A percentile compares a stretch with the other conserved stretches of the same genome.
Conservation (phyloP, 805 yeast species). For the Spencermartinsiella europaea region DNA sequence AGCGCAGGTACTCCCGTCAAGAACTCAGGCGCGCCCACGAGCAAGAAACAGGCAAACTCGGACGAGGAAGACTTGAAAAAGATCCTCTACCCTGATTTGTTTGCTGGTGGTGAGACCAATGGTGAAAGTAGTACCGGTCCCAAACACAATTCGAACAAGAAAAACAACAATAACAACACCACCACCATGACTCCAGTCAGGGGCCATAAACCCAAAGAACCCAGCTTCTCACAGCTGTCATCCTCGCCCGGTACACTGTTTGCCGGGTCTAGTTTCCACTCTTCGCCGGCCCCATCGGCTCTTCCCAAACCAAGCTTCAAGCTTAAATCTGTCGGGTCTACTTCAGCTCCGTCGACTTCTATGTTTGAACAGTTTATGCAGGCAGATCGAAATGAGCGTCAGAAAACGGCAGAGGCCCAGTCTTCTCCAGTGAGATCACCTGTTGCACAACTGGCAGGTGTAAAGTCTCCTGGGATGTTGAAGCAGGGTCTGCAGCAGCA, state of each 20-base stretch:
- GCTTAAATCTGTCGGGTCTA: conserved; percentile 12
- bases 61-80: conserved; percentile 18
- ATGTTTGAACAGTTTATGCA: conserved; percentile 22
- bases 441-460: background rate
- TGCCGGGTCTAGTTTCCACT: conserved; percentile 28
- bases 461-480: background rate
- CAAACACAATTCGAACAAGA: background rate
- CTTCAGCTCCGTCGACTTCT: conserved; percentile 5
- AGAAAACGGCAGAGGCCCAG: conserved; percentile 6
- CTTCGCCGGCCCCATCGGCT: conserved; percentile 27
- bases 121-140: conserved; percentile 8
- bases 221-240: conserved; percentile 1
- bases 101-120: conserved; percentile 1
- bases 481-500: background rate
- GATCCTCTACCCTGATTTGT: conserved; percentile 24
- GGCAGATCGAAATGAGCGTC: conserved; percentile 20
- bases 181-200: conserved; percentile 2
- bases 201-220: conserved; percentile 2
- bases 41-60: background rate
- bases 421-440: background rate
- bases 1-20: background rate
- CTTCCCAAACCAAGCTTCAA: conserved; percentile 24
- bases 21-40: background rate
- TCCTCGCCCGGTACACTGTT: conserved; percentile 9
- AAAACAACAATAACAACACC: conserved; percentile 4